Evolutionary conservation across 441 rosid genomes (phyloP).

Genomic region (Adansonia gregorii): DNA sequence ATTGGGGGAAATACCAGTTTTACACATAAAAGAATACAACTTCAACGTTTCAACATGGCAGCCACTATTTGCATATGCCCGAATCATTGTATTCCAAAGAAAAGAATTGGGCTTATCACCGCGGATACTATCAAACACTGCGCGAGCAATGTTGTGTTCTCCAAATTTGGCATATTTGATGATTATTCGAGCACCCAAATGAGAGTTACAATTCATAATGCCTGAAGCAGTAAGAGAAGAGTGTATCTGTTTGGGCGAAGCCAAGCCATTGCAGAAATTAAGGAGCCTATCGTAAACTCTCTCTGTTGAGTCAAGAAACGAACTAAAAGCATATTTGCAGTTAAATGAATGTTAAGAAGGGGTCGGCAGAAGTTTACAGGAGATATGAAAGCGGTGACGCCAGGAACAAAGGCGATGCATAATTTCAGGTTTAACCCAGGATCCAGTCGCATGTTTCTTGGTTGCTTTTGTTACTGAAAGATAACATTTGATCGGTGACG

Average conservation of each 20-base stretch:
- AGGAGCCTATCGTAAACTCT: slow-evolving; percentile 35
- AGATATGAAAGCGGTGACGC: neutral
- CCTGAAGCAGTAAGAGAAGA: slow-evolving; percentile 41
- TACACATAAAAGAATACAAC: slow-evolving; percentile 47
- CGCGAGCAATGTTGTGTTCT: slow-evolving; percentile 33
- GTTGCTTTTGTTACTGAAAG: neutral
- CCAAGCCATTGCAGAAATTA: slow-evolving; percentile 36
- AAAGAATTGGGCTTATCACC: slow-evolving; percentile 40
- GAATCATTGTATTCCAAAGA: slow-evolving; percentile 57
- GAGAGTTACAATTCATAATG: slow-evolving; percentile 37
- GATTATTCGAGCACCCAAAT: slow-evolving; percentile 47
- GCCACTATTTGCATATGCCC: slow-evolving; percentile 49
- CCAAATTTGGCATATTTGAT: slow-evolving; percentile 46
- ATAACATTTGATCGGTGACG: neutral
- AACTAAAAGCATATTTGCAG: slow-evolving; percentile 26
- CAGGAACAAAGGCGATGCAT: slow-evolving; percentile 31
- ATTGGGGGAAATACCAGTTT: slow-evolving; percentile 44
- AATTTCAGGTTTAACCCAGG: neutral
- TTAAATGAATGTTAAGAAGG: slow-evolving; percentile 16
- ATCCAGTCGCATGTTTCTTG: neutral
- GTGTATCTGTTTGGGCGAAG: slow-evolving; percentile 47
- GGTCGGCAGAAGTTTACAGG: slow-evolving; percentile 27
- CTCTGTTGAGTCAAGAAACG: slow-evolving; percentile 36
- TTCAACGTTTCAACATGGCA: slow-evolving; percentile 42
- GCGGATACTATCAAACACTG: slow-evolving; percentile 39